Conservation (phyloP, 2,329 filamentous ascomycete genomes). For the Alternaria postmessia region DNA sequence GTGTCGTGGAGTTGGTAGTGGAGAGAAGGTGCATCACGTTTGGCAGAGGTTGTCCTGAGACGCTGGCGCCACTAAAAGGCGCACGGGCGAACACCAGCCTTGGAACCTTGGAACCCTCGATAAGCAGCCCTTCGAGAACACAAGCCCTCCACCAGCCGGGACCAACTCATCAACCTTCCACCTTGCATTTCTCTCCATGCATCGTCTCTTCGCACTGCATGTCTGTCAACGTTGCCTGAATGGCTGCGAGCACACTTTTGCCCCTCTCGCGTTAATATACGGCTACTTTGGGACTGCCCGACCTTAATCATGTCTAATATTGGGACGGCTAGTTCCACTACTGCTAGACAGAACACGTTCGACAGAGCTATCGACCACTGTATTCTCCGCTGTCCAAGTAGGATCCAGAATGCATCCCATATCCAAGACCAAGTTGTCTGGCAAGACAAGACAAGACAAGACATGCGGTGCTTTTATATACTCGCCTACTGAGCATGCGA, state of each 20-base stretch:
- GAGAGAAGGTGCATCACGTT: conserved; percentile 25
- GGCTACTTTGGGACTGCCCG: not conserved
- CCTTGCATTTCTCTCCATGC: not conserved
- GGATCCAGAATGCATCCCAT: not conserved
- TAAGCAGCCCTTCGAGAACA: conserved; percentile 5
- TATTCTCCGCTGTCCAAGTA: not conserved
- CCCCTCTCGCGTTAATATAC: not conserved
- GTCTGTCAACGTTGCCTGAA: not conserved
- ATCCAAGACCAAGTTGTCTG: not conserved
- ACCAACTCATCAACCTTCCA: not conserved
- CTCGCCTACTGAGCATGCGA: conserved; percentile 1
- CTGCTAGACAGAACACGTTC: not conserved
- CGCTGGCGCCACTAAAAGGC: conserved; percentile 6
- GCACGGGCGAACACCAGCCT: conserved; percentile 20
- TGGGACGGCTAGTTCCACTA: not conserved
- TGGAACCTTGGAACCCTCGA: conserved; percentile 11
- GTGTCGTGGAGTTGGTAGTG: conserved; percentile 33
- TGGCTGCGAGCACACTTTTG: not conserved
- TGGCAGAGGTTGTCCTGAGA: conserved; percentile 35
- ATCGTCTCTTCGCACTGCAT: not conserved
- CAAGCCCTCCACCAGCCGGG: too few relatives aligned
- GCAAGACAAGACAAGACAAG: not conserved
- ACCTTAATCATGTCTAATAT: not conserved
- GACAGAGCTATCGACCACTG: not conserved
- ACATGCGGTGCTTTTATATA: not conserved